These are phyloP conservation scores for Pythium chondricola DNA, from an alignment of 352 stramenopile genomes.

Conservation along the genomic window DNA sequence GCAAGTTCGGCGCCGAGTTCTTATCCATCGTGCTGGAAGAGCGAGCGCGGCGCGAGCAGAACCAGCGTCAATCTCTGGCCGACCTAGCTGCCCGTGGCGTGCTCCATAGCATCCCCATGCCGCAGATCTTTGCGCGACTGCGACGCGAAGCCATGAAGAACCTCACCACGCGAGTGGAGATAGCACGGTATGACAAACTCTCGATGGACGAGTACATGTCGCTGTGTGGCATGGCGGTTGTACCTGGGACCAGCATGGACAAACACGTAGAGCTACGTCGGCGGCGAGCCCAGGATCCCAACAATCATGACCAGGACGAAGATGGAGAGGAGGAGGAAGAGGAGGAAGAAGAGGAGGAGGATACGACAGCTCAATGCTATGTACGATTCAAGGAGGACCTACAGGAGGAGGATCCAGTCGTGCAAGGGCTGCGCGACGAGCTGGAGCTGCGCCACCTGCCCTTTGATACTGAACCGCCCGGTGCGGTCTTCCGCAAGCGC, in stretches of 20 bases:
- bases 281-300: neutral
- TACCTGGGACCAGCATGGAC: constrained; percentile 2
- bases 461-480: constrained; percentile 10
- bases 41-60: constrained; percentile 23
- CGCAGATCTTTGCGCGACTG: constrained; percentile 49
- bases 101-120: constrained; percentile 31
- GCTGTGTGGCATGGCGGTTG: constrained; percentile 36
- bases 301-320: constrained; percentile 2
- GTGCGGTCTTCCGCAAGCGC: constrained; percentile 12
- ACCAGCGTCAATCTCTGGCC: constrained; percentile 20
- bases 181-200: constrained; percentile 40
- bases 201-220: constrained; percentile 56
- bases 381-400: too few species aligned
- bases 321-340: constrained; percentile 3
- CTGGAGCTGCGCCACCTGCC: constrained; percentile 13
- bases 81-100: constrained; percentile 25
- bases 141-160: constrained; percentile 48
- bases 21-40: constrained; percentile 32
- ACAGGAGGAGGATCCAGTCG: constrained; percentile 1
- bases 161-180: constrained; percentile 30
- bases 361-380: too few species aligned
- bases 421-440: constrained; percentile 10
- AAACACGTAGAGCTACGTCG: constrained; percentile 3
- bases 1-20: constrained; percentile 24
- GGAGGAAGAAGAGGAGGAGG: constrained; percentile 1